Conservation (phyloP, 1,284 basidiomycete genomes). For the Golubevia pallescens region DNA sequence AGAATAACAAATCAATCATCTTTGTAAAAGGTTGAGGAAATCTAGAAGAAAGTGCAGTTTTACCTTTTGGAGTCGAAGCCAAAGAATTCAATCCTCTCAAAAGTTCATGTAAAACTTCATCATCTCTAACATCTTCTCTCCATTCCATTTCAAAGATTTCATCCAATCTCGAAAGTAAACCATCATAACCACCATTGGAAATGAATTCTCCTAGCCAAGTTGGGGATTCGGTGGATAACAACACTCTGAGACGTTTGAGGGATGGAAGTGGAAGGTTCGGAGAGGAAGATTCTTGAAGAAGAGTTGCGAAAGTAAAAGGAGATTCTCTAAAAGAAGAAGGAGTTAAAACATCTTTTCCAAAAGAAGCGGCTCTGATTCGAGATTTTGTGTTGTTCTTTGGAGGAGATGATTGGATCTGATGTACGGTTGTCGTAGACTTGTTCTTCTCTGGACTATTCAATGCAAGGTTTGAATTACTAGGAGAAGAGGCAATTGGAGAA, state of each 20-base stretch:
- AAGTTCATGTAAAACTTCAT: conserved; percentile 88
- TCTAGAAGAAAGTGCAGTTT: conserved; percentile 75
- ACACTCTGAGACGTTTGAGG: conserved; percentile 46
- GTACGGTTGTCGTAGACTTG: neutral
- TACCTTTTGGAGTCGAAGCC: conserved; percentile 40
- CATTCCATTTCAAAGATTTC: conserved; percentile 94
- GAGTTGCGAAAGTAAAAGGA: conserved; percentile 28
- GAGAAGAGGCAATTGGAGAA: neutral
- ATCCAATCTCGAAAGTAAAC: conserved; percentile 81
- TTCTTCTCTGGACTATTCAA: neutral
- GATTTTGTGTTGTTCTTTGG: neutral
- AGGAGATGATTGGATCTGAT: neutral
- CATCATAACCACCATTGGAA: conserved; percentile 80
- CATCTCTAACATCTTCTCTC: conserved; percentile 98
- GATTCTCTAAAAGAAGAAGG: too few relatives aligned
- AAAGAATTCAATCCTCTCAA: conserved; percentile 85
- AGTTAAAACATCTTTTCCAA: too few relatives aligned
- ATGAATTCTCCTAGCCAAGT: conserved; percentile 94
- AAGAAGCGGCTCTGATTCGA: too few relatives aligned
- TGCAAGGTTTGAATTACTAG: neutral
- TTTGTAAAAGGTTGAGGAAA: conserved; percentile 85
- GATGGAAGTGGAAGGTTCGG: conserved; percentile 11
- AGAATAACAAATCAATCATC: conserved; percentile 83
- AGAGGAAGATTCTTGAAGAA: conserved; percentile 45
- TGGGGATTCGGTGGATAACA: conserved; percentile 44